Evolutionary conservation across 2,329 filamentous ascomycete genomes (phyloP), one percentile per base, ranked within the genome.

Genomic region (Shiraia sp.): DNA sequence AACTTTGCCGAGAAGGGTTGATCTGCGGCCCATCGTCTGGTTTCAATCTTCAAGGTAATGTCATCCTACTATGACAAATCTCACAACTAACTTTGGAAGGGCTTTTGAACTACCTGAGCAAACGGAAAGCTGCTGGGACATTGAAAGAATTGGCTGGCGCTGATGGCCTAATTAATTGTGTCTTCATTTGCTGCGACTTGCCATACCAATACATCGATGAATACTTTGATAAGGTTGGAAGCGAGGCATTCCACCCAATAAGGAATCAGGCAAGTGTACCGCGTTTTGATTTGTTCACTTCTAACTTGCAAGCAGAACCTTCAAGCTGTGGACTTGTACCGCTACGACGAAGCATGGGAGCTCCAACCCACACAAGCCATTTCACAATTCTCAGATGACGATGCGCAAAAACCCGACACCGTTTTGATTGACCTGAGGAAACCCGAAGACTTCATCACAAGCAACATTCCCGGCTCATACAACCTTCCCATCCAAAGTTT

Each of bases 191-290:
- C 63, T 83, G 81, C 42, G 82, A 85, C 42, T 49, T 85, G 17
- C 82, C 82, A 0, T 84, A 85, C 49, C 81, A 84, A 55, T 84
- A 84, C 45, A 75, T 84, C 31, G 69, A 74, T 16, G 78, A 79
- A 49, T 84, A 84, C 53, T 84, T 82, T 50, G 71, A 77, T 17
- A 82, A 81, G 51, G 66, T 83, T 9, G 74, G 70, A 2, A 50
- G 69, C 1, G 65, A 68, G 2, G 26, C 39, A 1, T 58, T 58
- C 14, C 48, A 39, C 6, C 42, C 50, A 2, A 58, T 58, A 28
- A 45, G 42, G 6, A 56, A 58, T 10, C 13, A 52, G 14, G 55
- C 51, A 47, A 16, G 39, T 30, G 1, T 2, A 4, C 1, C n/a
- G n/a, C n/a, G n/a, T 14, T 13, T 4, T 25, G 12, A 12, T 6